A percentile compares a stretch with the other conserved stretches of the same genome.
Evolutionary conservation across 2,329 filamentous ascomycete species (phyloP).

Genomic region (Colletotrichum aenigma): DNA sequence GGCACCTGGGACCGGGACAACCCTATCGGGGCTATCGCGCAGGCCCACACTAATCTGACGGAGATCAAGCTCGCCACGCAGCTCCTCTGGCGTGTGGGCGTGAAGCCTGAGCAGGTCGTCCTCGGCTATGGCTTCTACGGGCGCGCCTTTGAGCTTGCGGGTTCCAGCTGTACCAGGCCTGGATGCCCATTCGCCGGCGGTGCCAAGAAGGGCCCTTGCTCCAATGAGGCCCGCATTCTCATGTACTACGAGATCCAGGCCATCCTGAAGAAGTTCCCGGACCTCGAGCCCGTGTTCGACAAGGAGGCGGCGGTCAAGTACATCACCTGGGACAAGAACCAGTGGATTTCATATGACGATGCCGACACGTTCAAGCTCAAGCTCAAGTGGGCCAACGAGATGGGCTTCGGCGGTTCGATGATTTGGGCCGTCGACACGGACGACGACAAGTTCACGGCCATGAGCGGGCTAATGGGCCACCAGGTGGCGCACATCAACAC

Average conservation of each 20-base stretch:
- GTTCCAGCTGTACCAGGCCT: slow-evolving; percentile 10
- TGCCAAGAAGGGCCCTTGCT: slow-evolving; percentile 23
- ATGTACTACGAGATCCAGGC: slow-evolving; percentile 28
- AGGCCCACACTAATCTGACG: slow-evolving; percentile 5
- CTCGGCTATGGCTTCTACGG: slow-evolving; percentile 34
- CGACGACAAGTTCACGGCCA: not conserved
- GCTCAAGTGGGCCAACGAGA: slow-evolving; percentile 29
- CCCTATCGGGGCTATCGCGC: not conserved
- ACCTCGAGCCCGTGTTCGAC: slow-evolving; percentile 26
- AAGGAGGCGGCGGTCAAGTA: slow-evolving; percentile 33
- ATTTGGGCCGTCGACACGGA: slow-evolving; percentile 31
- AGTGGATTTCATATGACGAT: slow-evolving; percentile 41
- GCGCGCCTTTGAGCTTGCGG: not conserved
- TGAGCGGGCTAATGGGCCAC: not conserved
- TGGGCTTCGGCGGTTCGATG: slow-evolving; percentile 33
- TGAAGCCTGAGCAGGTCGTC: slow-evolving; percentile 44
- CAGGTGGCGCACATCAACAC: not conserved
- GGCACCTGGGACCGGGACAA: slow-evolving; percentile 24
- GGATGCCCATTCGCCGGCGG: slow-evolving; percentile 26
- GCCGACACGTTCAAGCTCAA: not conserved
- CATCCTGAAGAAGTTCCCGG: slow-evolving; percentile 24
- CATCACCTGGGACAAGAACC: slow-evolving; percentile 34
- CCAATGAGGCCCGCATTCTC: slow-evolving; percentile 21
- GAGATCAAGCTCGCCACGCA: slow-evolving; percentile 26
- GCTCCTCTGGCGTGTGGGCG: slow-evolving; percentile 49